Evolutionary conservation across 2,329 filamentous ascomycete species (phyloP), one percentile per base, ranked within the genome.

Genomic region (Mycosphaerella sp.): DNA sequence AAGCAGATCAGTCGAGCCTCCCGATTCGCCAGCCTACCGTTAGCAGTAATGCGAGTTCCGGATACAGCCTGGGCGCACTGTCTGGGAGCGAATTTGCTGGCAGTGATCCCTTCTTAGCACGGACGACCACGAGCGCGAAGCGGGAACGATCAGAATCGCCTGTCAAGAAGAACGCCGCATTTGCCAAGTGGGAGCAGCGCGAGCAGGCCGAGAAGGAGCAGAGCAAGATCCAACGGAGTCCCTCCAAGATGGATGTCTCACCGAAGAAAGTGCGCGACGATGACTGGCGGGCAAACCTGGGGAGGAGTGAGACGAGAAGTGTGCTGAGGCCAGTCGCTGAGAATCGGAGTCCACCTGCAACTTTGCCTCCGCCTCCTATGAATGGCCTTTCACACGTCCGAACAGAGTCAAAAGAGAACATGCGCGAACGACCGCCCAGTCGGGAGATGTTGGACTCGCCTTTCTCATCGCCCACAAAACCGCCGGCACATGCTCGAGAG

Each of bases 81-180:
- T 59, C 58, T 48, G 61, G 60, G 47, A 62, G 64, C 55, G 65
- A 67, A 43, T 56, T 60, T 5, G 45, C 58, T 23, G 39, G 14
- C 17, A 62, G 51, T 53, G 67, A 69, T 56, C 65, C 67, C 2
- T 68, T 68, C 56, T 46, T 68, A 53, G 63, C 56, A 26, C 60
- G 61, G 34, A 55, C 60, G n/a, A 45, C 54, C n/a, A 53, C 54
- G 26, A 53, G 61, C 45, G 58, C 61, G 39, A 67, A 68, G 59
- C 55, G 67, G 44, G 65, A 67, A 12, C 61, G 67, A n/a, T 66
- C 65, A 41, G 66, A 68, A 54, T 68, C 66, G 55, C 67, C 67
- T 1, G 67, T 69, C 29, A 69, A 69, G 64, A 68, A 68, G 59
- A 68, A 64, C 60, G 58, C 67, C 59, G 68, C 66, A 3, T 69